Conservation (phyloP, 768 basidiomycete species). For the Tricholoma saponaceum region DNA sequence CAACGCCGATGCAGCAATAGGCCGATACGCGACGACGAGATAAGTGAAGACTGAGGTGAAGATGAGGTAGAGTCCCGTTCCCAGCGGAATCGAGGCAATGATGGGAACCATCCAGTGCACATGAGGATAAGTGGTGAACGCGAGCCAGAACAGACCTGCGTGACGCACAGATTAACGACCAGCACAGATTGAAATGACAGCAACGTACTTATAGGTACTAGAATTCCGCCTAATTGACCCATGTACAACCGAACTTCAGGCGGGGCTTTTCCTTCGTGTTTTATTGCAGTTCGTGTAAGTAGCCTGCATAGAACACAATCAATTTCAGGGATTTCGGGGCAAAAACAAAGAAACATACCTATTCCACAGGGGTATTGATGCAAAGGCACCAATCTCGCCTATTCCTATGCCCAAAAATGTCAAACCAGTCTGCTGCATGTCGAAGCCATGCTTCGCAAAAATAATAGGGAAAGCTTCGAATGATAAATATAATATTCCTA, state of each 20-base stretch:
- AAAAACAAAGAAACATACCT: slow-evolving; percentile 29
- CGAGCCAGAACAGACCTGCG: slow-evolving; percentile 58
- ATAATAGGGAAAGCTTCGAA: slow-evolving; percentile 59
- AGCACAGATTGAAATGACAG: slow-evolving; percentile 40
- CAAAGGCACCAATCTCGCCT: slow-evolving; percentile 46
- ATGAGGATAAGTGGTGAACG: slow-evolving; percentile 46
- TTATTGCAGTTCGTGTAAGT: slow-evolving; percentile 18
- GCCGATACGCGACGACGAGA: slow-evolving; percentile 63
- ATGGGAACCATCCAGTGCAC: slow-evolving; percentile 68
- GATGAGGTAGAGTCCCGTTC: slow-evolving; percentile 58
- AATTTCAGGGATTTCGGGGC: slow-evolving; percentile 5
- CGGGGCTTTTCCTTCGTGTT: slow-evolving; percentile 45
- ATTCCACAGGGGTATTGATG: slow-evolving; percentile 52
- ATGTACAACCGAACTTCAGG: slow-evolving; percentile 64
- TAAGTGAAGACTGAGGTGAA: slow-evolving; percentile 73
- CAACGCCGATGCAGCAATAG: slow-evolving; percentile 65
- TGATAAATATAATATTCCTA: slow-evolving; percentile 61
- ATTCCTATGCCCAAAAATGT: slow-evolving; percentile 60
- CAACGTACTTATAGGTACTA: slow-evolving; percentile 53
- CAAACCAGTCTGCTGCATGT: slow-evolving; percentile 47
- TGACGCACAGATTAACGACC: slow-evolving; percentile 25
- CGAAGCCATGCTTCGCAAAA: slow-evolving; percentile 47
- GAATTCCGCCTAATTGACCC: slow-evolving; percentile 62
- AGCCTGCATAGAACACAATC: neutral
- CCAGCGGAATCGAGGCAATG: slow-evolving; percentile 62